Conservation (phyloP, 148 eudicot genomes). For the Hydrangea macrophylla region DNA sequence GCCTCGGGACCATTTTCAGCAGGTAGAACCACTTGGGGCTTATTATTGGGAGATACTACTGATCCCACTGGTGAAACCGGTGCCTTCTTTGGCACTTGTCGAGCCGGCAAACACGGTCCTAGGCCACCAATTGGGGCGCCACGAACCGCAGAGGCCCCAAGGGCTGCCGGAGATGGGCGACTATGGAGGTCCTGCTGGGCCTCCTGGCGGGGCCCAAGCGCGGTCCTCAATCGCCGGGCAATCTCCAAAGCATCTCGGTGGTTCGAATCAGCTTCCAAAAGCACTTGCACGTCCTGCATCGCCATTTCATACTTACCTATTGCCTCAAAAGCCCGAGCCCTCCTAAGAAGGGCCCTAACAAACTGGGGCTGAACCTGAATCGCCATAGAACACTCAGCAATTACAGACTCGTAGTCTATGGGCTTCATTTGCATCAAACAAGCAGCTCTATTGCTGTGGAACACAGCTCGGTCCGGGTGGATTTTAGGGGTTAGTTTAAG, state of each 20-base stretch:
- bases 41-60: conserved; percentile 30
- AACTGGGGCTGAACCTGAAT: conserved; percentile 78
- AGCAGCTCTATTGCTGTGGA: conserved; percentile 91
- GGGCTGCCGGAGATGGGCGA: conserved; percentile 86
- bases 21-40: conserved; percentile 36
- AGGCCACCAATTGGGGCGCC: conserved; percentile 82
- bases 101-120: conserved; percentile 85
- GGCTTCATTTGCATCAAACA: conserved; percentile 98
- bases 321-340: conserved; percentile 88
- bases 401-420: conserved; percentile 66
- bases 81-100: conserved; percentile 70
- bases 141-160: conserved; percentile 88
- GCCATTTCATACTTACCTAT: conserved; percentile 76
- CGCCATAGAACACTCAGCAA: conserved; percentile 76
- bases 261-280: conserved; percentile 64
- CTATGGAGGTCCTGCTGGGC: conserved; percentile 79
- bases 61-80: conserved; percentile 26
- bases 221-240: conserved; percentile 47
- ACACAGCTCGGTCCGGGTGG: conserved; percentile 83
- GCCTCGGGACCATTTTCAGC: conserved; percentile 57
- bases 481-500: conserved; percentile 71
- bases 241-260: conserved; percentile 75
- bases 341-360: conserved; percentile 69
- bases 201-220: conserved; percentile 57
- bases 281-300: conserved; percentile 62